Conservation (phyloP, 176 grass and related monocot species). For the Ampelocalamus luodianensis region DNA sequence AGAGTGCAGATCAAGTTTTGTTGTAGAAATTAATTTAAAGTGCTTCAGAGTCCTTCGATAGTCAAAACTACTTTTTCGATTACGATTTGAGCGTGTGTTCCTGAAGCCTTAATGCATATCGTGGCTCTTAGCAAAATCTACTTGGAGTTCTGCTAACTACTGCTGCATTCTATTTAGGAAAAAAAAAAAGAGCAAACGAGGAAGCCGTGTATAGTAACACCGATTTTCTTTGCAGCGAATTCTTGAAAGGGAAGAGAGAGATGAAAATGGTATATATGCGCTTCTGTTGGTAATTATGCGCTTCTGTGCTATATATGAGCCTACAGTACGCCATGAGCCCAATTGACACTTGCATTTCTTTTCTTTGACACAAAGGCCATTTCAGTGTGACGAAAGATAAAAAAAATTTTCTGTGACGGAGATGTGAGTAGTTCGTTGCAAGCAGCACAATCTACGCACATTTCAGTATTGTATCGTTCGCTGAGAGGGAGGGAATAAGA, state of each 20-base stretch:
- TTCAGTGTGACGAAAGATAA: too few species aligned
- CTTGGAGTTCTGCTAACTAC: not conserved
- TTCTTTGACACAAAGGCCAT: too few species aligned
- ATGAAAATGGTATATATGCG: not conserved
- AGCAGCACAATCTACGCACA: too few species aligned
- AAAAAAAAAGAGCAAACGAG: not conserved
- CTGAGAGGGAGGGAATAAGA: too few species aligned
- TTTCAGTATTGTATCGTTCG: too few species aligned
- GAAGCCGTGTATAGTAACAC: not conserved
- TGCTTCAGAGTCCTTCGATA: not conserved
- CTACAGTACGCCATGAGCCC: too few species aligned
- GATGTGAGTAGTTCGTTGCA: too few species aligned
- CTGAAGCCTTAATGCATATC: not conserved
- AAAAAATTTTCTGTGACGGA: too few species aligned
- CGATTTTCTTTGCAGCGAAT: not conserved
- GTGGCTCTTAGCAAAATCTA: not conserved
- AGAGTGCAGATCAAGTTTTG: not conserved
- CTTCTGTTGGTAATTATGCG: not conserved
- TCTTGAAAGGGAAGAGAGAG: not conserved
- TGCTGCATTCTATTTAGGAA: not conserved
- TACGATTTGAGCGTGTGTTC: not conserved
- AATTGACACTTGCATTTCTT: too few species aligned
- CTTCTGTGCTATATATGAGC: too few species aligned
- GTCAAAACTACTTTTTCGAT: not conserved
- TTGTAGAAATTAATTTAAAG: not conserved